These are phyloP conservation scores for Phalaenopsis hybrid DNA, from an alignment of 116 monocot genomes.

Conservation along the genomic window DNA sequence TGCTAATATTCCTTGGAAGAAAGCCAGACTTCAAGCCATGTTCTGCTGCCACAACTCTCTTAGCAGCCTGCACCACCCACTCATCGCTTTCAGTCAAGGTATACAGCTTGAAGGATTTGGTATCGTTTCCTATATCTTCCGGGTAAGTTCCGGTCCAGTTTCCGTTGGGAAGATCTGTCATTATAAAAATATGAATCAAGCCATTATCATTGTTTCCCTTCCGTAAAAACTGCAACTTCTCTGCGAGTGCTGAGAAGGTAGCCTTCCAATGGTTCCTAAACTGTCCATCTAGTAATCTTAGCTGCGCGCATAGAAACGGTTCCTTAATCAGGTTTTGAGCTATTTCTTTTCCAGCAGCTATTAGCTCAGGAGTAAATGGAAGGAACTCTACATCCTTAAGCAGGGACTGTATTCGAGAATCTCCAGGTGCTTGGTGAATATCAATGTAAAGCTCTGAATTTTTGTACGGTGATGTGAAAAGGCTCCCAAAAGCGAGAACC, in stretches of 20 bases:
- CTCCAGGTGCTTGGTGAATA: conserved; percentile 48
- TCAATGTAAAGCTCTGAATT: conserved; percentile 73
- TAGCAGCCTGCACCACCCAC: conserved; percentile 36
- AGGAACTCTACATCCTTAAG: conserved; percentile 52
- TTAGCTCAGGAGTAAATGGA: conserved; percentile 61
- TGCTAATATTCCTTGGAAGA: conserved; percentile 15
- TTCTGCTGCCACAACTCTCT: conserved; percentile 45
- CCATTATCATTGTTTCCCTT: conserved; percentile 15
- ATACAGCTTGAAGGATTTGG: conserved; percentile 40
- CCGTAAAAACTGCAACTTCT: conserved; percentile 48
- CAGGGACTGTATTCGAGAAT: conserved; percentile 41
- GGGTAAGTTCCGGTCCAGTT: conserved; percentile 85
- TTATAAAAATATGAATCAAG: conserved; percentile 71
- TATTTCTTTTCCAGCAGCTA: conserved; percentile 59
- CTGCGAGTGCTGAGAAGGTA: conserved; percentile 57
- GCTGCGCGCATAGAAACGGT: conserved; percentile 83
- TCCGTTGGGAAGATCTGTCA: conserved; percentile 72
- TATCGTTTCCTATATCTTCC: conserved; percentile 35
- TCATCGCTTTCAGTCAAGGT: conserved; percentile 51
- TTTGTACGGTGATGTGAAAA: conserved; percentile 72
- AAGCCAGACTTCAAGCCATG: conserved; percentile 39
- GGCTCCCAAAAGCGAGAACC: conserved; percentile 75
- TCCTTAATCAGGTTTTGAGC: conserved; percentile 47
- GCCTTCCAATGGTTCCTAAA: conserved; percentile 90
- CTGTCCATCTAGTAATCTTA: conserved; percentile 86